phyloP scores from a whole-genome alignment of 805 yeast species.

The Candida multigemmis region DNA sequence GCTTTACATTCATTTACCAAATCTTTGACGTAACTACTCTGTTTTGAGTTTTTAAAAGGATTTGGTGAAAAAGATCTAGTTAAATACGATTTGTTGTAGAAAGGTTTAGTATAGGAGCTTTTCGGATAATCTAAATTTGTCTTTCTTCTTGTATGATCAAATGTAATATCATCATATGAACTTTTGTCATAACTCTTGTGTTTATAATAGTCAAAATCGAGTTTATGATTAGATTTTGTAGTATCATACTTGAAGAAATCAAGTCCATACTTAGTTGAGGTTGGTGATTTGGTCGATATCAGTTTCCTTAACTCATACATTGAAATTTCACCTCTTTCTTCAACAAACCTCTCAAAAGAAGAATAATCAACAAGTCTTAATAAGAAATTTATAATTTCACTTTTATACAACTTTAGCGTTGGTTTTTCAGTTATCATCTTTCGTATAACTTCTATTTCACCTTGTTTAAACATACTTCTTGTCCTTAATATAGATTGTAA shows the following conservation, averaged over 20 bases:
- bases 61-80: not conserved
- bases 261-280: not conserved
- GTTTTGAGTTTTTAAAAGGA: not conserved
- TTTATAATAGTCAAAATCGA: too few relatives aligned
- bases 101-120: too few relatives aligned
- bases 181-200: too few relatives aligned
- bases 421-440: slow-evolving; percentile 10
- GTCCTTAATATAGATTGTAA: slow-evolving; percentile 10
- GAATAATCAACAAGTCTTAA: slow-evolving; percentile 11
- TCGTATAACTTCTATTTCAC: slow-evolving; percentile 8
- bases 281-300: slow-evolving; percentile 1
- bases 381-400: slow-evolving; percentile 14
- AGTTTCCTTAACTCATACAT: not conserved
- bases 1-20: slow-evolving; percentile 7
- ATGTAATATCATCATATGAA: too few relatives aligned
- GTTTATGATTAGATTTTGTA: too few relatives aligned
- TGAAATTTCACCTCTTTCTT: slow-evolving; percentile 11
- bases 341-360: slow-evolving; percentile 11
- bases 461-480: slow-evolving; percentile 8
- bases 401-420: slow-evolving; percentile 10
- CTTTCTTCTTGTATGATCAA: too few relatives aligned
- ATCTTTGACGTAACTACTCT: slow-evolving; percentile 4
- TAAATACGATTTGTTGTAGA: too few relatives aligned
- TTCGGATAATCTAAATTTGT: too few relatives aligned
- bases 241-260: not conserved